A percentile compares a stretch with the other conserved stretches of the same genome.
Conservation (phyloP, 768 basidiomycete species). For the Russula virescens region DNA sequence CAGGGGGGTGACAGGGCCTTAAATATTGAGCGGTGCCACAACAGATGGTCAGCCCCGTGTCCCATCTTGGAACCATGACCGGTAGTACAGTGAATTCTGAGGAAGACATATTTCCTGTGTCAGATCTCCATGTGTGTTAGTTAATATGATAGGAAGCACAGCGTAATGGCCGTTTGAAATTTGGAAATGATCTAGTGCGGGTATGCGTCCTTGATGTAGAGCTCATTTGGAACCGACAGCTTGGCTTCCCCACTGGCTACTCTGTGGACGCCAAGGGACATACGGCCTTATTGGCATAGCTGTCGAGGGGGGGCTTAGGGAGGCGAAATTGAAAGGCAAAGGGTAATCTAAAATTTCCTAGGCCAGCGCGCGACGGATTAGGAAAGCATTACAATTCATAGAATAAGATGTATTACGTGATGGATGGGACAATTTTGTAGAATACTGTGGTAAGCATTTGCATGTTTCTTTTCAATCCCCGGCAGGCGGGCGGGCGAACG, state of each 20-base stretch:
- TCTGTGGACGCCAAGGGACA: neutral
- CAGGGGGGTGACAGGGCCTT: neutral
- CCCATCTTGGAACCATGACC: constrained; percentile 8
- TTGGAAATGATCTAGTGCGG: neutral
- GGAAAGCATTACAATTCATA: constrained; percentile 1
- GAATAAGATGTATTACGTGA: constrained; percentile 3
- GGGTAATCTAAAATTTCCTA: neutral
- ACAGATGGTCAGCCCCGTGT: neutral
- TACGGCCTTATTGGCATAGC: neutral
- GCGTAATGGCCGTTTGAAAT: constrained; percentile 13
- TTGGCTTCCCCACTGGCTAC: neutral
- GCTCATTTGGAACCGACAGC: neutral
- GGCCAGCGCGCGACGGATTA: neutral
- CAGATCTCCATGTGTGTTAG: constrained; percentile 18
- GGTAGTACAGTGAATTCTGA: neutral
- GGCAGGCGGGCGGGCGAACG: neutral
- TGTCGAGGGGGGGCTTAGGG: neutral
- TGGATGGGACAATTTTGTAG: neutral
- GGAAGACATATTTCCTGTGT: constrained; percentile 16
- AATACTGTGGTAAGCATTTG: neutral
- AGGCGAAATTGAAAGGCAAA: neutral
- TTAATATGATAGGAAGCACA: constrained; percentile 2
- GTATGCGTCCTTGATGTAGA: constrained; percentile 4
- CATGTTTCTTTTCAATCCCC: neutral
- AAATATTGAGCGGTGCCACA: constrained; percentile 13